Percentiles rank a stretch among this genome's conserved stretches.
phyloP scores from a whole-genome alignment of 768 basidiomycete species.

The Xerocomellus intermedius region DNA sequence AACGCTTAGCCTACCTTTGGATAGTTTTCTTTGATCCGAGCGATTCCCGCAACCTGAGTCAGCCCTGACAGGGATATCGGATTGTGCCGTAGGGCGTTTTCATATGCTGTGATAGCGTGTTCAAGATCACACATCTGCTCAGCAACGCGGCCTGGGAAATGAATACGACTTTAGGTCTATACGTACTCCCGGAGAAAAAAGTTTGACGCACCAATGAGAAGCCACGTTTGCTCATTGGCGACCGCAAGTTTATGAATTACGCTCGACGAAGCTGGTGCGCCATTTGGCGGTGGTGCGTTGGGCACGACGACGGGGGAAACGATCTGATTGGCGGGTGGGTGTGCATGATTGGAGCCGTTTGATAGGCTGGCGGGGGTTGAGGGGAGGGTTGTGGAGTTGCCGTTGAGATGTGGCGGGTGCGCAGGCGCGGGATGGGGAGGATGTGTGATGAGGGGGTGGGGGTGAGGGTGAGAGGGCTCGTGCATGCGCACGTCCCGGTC shows the following conservation, averaged over 20 bases:
- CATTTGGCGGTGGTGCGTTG: constrained; percentile 27
- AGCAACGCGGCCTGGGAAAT: constrained; percentile 78
- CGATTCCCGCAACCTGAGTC: constrained; percentile 93
- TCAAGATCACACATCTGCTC: constrained; percentile 96
- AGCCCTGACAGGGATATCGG: constrained; percentile 87
- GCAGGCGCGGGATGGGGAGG: constrained; percentile 35
- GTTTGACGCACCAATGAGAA: constrained; percentile 68
- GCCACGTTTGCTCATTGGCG: constrained; percentile 95
- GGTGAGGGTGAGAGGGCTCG: constrained; percentile 47
- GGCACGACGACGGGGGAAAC: constrained; percentile 50
- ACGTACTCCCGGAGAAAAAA: not conserved
- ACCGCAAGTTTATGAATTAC: constrained; percentile 75
- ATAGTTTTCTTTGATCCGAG: constrained; percentile 97
- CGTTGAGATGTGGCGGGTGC: constrained; percentile 53
- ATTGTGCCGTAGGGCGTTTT: constrained; percentile 94
- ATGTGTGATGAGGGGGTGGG: constrained; percentile 43
- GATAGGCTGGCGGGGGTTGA: constrained; percentile 43
- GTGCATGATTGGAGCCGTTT: constrained; percentile 42
- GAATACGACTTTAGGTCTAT: constrained; percentile 17
- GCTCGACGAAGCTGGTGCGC: constrained; percentile 29
- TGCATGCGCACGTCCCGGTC: constrained; percentile 66
- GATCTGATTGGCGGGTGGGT: constrained; percentile 36
- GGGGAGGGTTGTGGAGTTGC: constrained; percentile 41
- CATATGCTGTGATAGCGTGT: constrained; percentile 89
- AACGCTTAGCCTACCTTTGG: constrained; percentile 66